Base-by-base conservation (phyloP, 139 green algal species). In the Tetraselmis chui region DNA sequence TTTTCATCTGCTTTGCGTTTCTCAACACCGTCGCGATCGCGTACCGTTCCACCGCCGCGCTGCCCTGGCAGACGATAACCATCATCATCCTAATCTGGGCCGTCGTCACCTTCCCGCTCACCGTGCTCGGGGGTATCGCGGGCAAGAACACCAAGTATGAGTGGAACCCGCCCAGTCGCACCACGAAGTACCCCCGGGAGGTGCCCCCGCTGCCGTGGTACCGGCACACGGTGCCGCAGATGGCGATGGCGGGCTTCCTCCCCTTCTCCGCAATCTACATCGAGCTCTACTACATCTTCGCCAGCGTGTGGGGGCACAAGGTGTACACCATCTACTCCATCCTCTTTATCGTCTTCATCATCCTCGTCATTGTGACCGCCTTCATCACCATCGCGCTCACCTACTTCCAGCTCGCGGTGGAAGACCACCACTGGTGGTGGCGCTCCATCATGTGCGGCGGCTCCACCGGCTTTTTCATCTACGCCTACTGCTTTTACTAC, bases 231-330 rank as follows among this genome's bases (percentile, higher is more conserved):
- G 18, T 94, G 0, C 88, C 93, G 0, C 95, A 98, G 88, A 97
- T 98, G 93, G 5, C 93, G 23, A 97, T 98, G 94, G 95, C 95
- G 25, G 86, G 84, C 79, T 59, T 30, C 67, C 18, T 79, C 2
- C 74, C 31, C n/a, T 98, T 98, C 91, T 94, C 86, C n/a, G 95
- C 95, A 79, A 98, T 98, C 88, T 98, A 98, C 92, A 97, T 98
- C 59, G 95, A 98, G 93, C 92, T 98, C 24, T 97, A 98, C 90
- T 98, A 98, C 91, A 97, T 98, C 85, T 98, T 98, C 84, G 92
- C 92, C 59, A 93, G 80, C 85, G 91, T 99, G 79, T 99, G 96
- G 96, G 95, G 95, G 45, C 94, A 98, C 90, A 99, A 99, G 90
- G 87, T 89, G 29, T 98, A 98, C 92, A 96, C 92, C 79, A 96